phyloP scores from a whole-genome alignment of 208 protist genomes.

The Leishmania tarentolae region DNA sequence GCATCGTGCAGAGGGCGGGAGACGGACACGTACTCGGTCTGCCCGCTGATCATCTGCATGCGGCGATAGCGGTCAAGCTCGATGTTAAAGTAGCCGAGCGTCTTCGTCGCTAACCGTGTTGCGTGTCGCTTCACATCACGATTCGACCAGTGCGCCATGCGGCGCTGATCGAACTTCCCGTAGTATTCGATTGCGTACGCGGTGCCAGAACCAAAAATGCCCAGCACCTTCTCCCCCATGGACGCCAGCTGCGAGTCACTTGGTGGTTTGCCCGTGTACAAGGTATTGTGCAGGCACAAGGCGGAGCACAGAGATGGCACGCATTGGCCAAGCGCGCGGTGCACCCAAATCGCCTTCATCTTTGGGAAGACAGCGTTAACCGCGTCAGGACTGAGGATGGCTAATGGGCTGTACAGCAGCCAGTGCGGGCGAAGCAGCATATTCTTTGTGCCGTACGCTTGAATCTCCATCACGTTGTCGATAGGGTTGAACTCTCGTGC shows the following conservation, averaged over 20 bases:
- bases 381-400: constrained; percentile 70
- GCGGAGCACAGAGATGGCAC: constrained; percentile 88
- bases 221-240: constrained; percentile 88
- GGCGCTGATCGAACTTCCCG: constrained; percentile 71
- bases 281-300: constrained; percentile 81
- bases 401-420: constrained; percentile 88
- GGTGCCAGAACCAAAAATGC: constrained; percentile 87
- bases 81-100: constrained; percentile 83
- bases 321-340: constrained; percentile 85
- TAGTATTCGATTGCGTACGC: constrained; percentile 87
- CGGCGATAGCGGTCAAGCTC: constrained; percentile 87
- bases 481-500: constrained; percentile 71
- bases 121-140: constrained; percentile 86
- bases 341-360: constrained; percentile 83
- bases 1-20: constrained; percentile 84
- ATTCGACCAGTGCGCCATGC: constrained; percentile 92
- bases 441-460: constrained; percentile 80
- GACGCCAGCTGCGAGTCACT: constrained; percentile 80
- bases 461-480: constrained; percentile 80
- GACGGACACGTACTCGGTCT: constrained; percentile 81
- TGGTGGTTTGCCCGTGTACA: constrained; percentile 89
- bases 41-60: constrained; percentile 88
- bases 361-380: constrained; percentile 77
- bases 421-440: constrained; percentile 61
- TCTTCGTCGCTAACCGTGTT: constrained; percentile 81